Conservation (phyloP, 352 stramenopile species). For the Phytophthora sp. region DNA sequence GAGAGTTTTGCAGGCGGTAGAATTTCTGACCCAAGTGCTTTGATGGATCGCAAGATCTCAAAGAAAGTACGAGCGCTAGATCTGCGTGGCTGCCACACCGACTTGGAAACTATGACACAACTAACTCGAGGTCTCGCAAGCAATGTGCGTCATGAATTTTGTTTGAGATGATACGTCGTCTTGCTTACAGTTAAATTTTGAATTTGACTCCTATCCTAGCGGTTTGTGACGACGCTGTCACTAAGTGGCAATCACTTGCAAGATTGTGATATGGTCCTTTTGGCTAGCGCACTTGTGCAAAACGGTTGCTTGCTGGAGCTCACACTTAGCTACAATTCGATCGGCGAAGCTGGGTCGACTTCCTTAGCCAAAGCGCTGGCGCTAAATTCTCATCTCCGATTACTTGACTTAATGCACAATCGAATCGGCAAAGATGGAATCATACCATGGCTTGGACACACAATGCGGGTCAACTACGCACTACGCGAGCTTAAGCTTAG, state of each 20-base stretch:
- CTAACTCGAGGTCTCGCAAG: slow-evolving; percentile 46
- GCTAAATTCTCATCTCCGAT: slow-evolving; percentile 43
- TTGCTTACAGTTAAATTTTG: background rate
- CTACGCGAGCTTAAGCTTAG: slow-evolving; percentile 67
- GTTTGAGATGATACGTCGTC: background rate
- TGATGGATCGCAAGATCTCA: background rate
- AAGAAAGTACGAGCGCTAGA: slow-evolving; percentile 36
- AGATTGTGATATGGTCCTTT: slow-evolving; percentile 54
- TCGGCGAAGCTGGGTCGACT: slow-evolving; percentile 55
- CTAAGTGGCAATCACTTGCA: slow-evolving; percentile 73
- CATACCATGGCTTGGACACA: slow-evolving; percentile 63
- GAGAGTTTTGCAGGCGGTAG: slow-evolving; percentile 11
- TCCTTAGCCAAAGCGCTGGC: slow-evolving; percentile 56
- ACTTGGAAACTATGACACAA: slow-evolving; percentile 45
- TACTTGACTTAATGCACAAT: slow-evolving; percentile 77
- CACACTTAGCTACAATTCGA: slow-evolving; percentile 77
- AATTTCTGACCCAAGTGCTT: background rate
- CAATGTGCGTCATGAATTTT: slow-evolving; percentile 47
- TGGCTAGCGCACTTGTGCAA: slow-evolving; percentile 59
- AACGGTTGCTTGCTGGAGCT: slow-evolving; percentile 61
- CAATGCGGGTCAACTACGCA: slow-evolving; percentile 52
- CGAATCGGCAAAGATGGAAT: slow-evolving; percentile 64
- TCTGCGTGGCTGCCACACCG: slow-evolving; percentile 61
- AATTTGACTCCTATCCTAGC: slow-evolving; percentile 26
- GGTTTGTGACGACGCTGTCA: slow-evolving; percentile 60